A percentile compares a stretch with the other conserved stretches of the same genome.
Evolutionary conservation across 257 asterid species (phyloP).

Genomic region (Solanum medicagineum): DNA sequence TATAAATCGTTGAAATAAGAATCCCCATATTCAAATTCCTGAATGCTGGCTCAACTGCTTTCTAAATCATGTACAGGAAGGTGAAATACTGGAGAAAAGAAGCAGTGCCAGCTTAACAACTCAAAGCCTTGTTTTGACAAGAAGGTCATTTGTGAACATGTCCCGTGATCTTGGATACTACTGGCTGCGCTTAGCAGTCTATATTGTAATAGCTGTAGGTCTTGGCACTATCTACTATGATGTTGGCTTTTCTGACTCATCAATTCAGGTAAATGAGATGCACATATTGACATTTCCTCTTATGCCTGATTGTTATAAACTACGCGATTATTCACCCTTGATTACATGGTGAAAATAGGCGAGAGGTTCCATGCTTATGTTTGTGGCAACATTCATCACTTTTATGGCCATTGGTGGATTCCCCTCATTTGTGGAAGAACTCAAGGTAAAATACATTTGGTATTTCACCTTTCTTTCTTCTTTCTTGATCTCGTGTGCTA

Average conservation of each 20-base stretch:
- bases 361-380: conserved; percentile 26
- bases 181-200: conserved; percentile 47
- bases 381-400: conserved; percentile 41
- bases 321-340: neutral
- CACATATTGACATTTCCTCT: neutral
- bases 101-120: conserved; percentile 10
- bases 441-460: conserved; percentile 23
- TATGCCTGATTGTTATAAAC: neutral
- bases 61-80: conserved; percentile 6
- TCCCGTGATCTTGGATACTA: conserved; percentile 52
- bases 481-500: neutral
- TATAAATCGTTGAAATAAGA: neutral
- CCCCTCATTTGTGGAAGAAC: conserved; percentile 51
- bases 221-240: conserved; percentile 40
- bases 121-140: conserved; percentile 38
- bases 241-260: conserved; percentile 6
- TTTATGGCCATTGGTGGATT: conserved; percentile 60
- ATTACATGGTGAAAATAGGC: conserved; percentile 34
- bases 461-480: neutral
- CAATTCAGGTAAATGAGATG: conserved; percentile 10
- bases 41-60: neutral
- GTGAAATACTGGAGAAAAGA: conserved; percentile 16
- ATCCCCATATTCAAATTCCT: neutral
- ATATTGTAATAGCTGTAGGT: conserved; percentile 33
- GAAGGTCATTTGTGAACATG: conserved; percentile 47